These are phyloP conservation scores for Cicer chorassanicum DNA, from an alignment of 306 rosid genomes.

Conservation along the genomic window DNA sequence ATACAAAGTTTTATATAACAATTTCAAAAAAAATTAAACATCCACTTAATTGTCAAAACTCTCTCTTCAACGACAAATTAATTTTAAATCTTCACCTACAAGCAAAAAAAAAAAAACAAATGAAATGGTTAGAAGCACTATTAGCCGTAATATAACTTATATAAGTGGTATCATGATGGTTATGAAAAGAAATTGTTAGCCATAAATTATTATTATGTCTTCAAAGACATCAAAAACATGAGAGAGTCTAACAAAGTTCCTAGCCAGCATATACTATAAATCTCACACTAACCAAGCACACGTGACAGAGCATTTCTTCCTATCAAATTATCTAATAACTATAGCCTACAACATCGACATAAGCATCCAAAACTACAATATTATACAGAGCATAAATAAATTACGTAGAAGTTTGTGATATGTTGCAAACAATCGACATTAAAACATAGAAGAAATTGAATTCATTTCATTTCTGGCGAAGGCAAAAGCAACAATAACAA, in stretches of 20 bases:
- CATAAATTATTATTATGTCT: too few species aligned
- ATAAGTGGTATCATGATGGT: too few species aligned
- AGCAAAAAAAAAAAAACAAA: too few species aligned
- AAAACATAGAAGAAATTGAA: neutral
- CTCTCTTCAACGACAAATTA: too few species aligned
- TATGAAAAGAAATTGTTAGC: too few species aligned
- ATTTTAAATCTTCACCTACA: too few species aligned
- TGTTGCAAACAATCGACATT: neutral
- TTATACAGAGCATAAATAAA: neutral
- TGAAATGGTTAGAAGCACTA: too few species aligned
- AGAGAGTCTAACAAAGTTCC: neutral
- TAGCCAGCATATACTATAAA: neutral
- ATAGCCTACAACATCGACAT: neutral
- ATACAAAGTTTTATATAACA: too few species aligned
- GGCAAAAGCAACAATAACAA: conserved; percentile 13
- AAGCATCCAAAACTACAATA: neutral
- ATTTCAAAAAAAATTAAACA: too few species aligned
- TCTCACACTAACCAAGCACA: neutral
- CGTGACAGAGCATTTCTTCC: neutral
- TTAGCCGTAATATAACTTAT: too few species aligned
- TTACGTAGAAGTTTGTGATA: neutral
- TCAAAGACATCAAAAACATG: neutral
- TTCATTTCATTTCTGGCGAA: neutral
- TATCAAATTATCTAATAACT: neutral
- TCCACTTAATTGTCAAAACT: too few species aligned